These are phyloP conservation scores for Crithidia acanthocephali DNA, from an alignment of 208 protist genomes.

Conservation along the genomic window DNA sequence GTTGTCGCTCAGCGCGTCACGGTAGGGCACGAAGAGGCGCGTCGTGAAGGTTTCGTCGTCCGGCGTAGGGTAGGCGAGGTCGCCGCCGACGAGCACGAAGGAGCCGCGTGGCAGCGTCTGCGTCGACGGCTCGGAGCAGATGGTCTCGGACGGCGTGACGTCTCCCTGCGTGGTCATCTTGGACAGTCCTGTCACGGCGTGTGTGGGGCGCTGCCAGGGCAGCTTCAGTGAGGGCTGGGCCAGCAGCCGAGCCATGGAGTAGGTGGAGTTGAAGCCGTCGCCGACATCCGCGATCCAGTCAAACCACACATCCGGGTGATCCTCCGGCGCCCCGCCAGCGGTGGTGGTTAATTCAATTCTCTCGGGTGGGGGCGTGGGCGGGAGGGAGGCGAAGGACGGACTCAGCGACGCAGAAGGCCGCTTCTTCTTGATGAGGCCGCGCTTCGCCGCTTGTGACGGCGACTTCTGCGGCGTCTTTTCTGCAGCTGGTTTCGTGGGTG, in stretches of 20 bases:
- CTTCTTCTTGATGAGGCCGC: background rate
- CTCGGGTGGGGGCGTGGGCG: background rate
- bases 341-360: background rate
- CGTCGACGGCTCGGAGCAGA: background rate
- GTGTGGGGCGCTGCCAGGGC: slow-evolving; percentile 53
- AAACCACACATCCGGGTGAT: slow-evolving; percentile 71
- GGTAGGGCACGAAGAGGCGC: slow-evolving; percentile 78
- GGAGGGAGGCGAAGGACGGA: background rate
- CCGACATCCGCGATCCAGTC: slow-evolving; percentile 89
- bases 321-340: background rate
- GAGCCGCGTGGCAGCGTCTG: slow-evolving; percentile 74
- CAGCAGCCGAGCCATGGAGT: slow-evolving; percentile 81
- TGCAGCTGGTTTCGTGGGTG: background rate
- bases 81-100: slow-evolving; percentile 82
- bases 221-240: slow-evolving; percentile 66
- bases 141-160: slow-evolving; percentile 3
- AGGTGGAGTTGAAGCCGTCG: slow-evolving; percentile 91
- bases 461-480: background rate
- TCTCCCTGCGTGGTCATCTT: background rate
- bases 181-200: background rate
- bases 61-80: slow-evolving; percentile 84
- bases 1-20: slow-evolving; percentile 60
- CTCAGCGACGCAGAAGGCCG: background rate
- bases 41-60: slow-evolving; percentile 71
- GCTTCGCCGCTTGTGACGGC: background rate